Evolutionary conservation across 768 basidiomycete species (phyloP), one percentile per base, ranked within the genome.

Genomic region (Mycena alexandri): DNA sequence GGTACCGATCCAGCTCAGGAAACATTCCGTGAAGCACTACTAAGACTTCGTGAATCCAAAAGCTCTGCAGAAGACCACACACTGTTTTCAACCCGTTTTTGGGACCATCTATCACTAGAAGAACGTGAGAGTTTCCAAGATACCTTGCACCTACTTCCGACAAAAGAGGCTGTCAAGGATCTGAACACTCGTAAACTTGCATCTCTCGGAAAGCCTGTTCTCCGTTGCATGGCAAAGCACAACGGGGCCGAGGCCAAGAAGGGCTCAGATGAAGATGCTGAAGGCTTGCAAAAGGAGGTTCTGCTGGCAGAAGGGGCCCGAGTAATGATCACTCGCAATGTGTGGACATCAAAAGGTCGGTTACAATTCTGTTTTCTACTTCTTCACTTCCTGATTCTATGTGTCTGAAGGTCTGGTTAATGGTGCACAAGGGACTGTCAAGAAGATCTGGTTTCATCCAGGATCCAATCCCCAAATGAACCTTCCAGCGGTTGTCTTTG

Each of bases 241-340:
- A 71, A 74, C 25, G 55, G 67, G 22, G 24, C 67, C 1, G 54
- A 52, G 8, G 72, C 73, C 5, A 63, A 60, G 24, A 75, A 71
- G 22, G 70, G 61, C 1, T 55, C 68, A 12, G 61, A 71, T 12
- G 75, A 77, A n/a, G 71, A 77, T 44, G 73, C 74, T 19, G 72
- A 72, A 46, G 73, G 75, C 2, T 60, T 77, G 12, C 71, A 75
- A 46, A 54, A 55, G 4, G 50, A 72, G 25, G 59, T 75, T 33
- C 33, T 73, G 33, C 36, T 76, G 1, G 68, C 73, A 24, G 65
- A 67, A 48, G 73, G 72, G 22, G 72, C 76, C 0, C 63, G 64
- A 46, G 62, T 74, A 0, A 76, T 75, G 73, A 66, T 76, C 22
- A 76, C 72, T 16, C 51, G 67, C 14, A 77, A 77, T 65, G 58